Evolutionary conservation across 768 basidiomycete genomes (phyloP), one percentile per base, ranked within the genome.

Genomic region (Pleurotus tuoliensis): DNA sequence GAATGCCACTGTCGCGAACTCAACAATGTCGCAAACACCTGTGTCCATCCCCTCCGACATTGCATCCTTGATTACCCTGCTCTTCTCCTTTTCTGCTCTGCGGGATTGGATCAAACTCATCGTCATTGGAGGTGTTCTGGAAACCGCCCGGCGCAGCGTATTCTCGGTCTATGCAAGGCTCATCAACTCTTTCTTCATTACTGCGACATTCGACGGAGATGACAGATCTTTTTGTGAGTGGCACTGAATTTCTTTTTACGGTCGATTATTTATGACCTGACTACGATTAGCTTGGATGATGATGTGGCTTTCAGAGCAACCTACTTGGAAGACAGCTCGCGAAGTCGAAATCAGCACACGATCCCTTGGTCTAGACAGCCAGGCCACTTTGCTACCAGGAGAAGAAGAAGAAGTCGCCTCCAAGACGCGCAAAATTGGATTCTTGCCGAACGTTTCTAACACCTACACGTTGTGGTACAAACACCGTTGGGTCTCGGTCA

Each of bases 91-190:
- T 47, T 73, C 79, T 15, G 84, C 82, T 11, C 63, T 87, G 24
- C 70, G 75, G 11, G 86, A 90, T 63, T 88, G 87, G 82, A 56
- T 82, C 5, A 81, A 87, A 61, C 73, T 91, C 55, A 62, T 88
- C 52, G 64, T 84, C 18, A 68, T 89, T 37, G 88, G 89, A 50
- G 81, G 83, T 13, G 60, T 79, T 27, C 64, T 91, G 45, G 89
- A 89, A 64, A 78, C 75, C 0, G 73, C 73, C 37, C 80, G 88
- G 6, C 80, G 86, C 5, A 20, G 77, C 9, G 67, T 74, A 2
- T 69, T 74, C 38, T 58, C 70, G 1, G 43, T 72, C 3, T 88
- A 84, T 73, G 56, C 68, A 22, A 71, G 68, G 30, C 20, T 80
- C 30, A 69, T 78, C 59, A 72, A 77, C 39, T 77, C 80, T 6